phyloP scores from a whole-genome alignment of 371 early-diverging fungal genomes.

The Mucor circinelloides region DNA sequence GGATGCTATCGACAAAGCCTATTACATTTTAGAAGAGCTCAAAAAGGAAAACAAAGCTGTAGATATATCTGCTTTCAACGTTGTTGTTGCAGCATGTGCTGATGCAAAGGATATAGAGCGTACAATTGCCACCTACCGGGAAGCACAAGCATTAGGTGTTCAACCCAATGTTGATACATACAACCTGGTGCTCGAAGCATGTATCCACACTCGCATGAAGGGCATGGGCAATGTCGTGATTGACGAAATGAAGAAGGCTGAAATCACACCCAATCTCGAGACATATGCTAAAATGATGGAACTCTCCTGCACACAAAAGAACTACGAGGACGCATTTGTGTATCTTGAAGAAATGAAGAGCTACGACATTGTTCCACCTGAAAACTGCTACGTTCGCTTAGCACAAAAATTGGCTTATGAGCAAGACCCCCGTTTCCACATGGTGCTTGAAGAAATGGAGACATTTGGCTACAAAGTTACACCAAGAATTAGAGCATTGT shows the following conservation, averaged over 20 bases:
- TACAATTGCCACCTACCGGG: slow-evolving; percentile 57
- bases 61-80: slow-evolving; percentile 67
- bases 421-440: slow-evolving; percentile 67
- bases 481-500: slow-evolving; percentile 15
- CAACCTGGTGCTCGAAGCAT: slow-evolving; percentile 63
- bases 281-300: slow-evolving; percentile 65
- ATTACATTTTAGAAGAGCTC: slow-evolving; percentile 54
- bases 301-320: slow-evolving; percentile 51
- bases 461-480: slow-evolving; percentile 53
- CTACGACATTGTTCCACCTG: slow-evolving; percentile 65
- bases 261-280: slow-evolving; percentile 55
- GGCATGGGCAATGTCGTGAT: slow-evolving; percentile 61
- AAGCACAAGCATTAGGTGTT: slow-evolving; percentile 52
- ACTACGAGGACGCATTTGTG: slow-evolving; percentile 78
- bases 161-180: slow-evolving; percentile 64
- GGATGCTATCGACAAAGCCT: slow-evolving; percentile 52
- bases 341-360: slow-evolving; percentile 81
- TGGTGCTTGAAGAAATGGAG: slow-evolving; percentile 76
- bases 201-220: slow-evolving; percentile 53
- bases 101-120: slow-evolving; percentile 50
- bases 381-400: slow-evolving; percentile 54
- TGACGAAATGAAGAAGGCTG: slow-evolving; percentile 56
- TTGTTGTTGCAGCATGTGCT: slow-evolving; percentile 62
- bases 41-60: slow-evolving; percentile 48
- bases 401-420: slow-evolving; percentile 65